phyloP scores from a whole-genome alignment of 1,139 yeast genomes.

The Wickerhamomyces sp. region DNA sequence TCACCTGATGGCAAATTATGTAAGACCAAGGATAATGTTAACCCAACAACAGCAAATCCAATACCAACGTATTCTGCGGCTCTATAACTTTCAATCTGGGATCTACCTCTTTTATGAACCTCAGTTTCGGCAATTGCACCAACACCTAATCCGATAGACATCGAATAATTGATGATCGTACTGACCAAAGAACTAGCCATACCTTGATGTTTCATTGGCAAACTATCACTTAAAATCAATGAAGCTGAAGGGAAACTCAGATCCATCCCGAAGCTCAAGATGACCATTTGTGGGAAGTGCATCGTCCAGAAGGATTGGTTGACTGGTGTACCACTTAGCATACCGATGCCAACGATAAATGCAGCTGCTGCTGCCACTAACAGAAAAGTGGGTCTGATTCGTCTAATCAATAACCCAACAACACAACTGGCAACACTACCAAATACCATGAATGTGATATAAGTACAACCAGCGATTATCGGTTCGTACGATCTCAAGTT shows the following conservation, averaged over 20 bases:
- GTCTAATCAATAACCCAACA: constrained; percentile 38
- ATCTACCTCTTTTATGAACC: constrained; percentile 24
- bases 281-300: constrained; percentile 42
- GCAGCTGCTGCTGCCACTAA: constrained; percentile 39
- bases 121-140: constrained; percentile 44
- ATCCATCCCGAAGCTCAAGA: constrained; percentile 56
- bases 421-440: constrained; percentile 43
- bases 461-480: constrained; percentile 38
- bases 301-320: constrained; percentile 42
- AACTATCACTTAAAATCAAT: constrained; percentile 42
- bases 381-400: constrained; percentile 40
- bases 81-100: constrained; percentile 34
- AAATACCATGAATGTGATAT: constrained; percentile 40
- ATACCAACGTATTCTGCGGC: constrained; percentile 37
- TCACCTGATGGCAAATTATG: constrained; percentile 1
- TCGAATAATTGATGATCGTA: constrained; percentile 52
- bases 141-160: constrained; percentile 46
- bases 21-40: constrained; percentile 10
- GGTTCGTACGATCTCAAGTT: constrained; percentile 43
- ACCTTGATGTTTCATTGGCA: constrained; percentile 50
- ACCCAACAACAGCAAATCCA: constrained; percentile 25
- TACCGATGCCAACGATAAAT: constrained; percentile 42
- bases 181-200: constrained; percentile 56
- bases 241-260: constrained; percentile 55
- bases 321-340: constrained; percentile 45